phyloP scores from a whole-genome alignment of 306 rosid genomes.

The Ormosia semicastrata region DNA sequence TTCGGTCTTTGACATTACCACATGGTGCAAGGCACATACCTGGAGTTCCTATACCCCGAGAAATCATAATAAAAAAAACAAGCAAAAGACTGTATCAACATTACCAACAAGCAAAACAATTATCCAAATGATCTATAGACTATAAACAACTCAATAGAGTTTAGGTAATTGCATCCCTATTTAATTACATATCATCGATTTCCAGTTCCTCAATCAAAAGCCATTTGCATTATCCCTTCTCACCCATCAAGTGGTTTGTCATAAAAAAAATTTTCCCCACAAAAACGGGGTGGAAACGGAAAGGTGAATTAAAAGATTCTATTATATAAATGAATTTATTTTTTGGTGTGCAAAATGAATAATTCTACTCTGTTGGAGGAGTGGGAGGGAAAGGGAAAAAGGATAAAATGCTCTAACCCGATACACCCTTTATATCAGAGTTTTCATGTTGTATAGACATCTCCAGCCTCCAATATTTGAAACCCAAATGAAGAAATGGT shows the following conservation, averaged over 20 bases:
- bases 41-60: not conserved
- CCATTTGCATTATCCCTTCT: not conserved
- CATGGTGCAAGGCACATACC: not conserved
- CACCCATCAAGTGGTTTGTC: not conserved
- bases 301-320: not conserved
- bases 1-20: not conserved
- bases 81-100: not conserved
- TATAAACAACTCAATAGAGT: not conserved
- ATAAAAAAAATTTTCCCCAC: not conserved
- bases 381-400: no score
- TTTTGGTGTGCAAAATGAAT: not conserved
- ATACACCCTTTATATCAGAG: constrained; percentile 36
- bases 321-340: not conserved
- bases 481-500: constrained; percentile 32
- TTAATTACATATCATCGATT: not conserved
- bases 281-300: not conserved
- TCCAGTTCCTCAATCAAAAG: not conserved
- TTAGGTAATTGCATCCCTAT: not conserved
- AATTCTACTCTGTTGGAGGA: not conserved
- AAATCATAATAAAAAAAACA: not conserved
- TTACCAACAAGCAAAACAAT: not conserved
- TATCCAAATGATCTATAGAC: not conserved
- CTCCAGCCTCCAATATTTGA: constrained; percentile 45
- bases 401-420: constrained; percentile 43
- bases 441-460: constrained; percentile 48